Base-by-base conservation (phyloP, 169 alveolate genomes). In the Plasmodium cynomolgi region DNA sequence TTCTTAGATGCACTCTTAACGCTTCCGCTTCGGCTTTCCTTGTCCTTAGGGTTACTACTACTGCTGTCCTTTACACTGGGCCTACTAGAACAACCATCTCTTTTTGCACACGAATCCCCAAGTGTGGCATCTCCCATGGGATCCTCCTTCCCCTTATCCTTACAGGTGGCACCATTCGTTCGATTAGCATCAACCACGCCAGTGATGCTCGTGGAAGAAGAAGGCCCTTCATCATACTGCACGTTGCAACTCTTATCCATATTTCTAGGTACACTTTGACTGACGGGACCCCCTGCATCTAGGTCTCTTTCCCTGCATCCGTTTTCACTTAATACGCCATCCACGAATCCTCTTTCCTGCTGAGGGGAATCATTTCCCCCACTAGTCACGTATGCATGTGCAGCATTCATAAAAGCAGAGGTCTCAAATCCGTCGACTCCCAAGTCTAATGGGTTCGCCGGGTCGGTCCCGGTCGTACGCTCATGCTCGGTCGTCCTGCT, bases 1-100 rank as follows among this genome's bases (percentile, higher is more conserved):
- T 85, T 85, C 44, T 85, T 85, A 0, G 81, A 68, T 4, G 44
- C n/a, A 71, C 83, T 71, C 4, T 31, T 68, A 11, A 17, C 33
- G n/a, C 77, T 62, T 37, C 92, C 54, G 17, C 47, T 62, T 37
- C 92, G 34, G 17, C 47, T 26, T 68, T 68, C 34, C 77, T 26
- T 20, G 5, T 68, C 37, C n/a, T 6, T 26, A 29, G 77, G n/a
- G 37, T 68, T 13, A 68, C n/a, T 68, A 29, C 33, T 20, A 68
- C 77, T 29, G 17, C n/a, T 68, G n/a, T 34, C n/a, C 13, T 68
- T 68, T 26, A 2, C 77, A 23, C 39, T 68, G 31, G 77, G 77
- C 6, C 77, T 26, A 1, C 15, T 11, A 11, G 77, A 68, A 20
- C 37, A 68, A 26, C n/a, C 37, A 26, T 68, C 77, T n/a, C 77